Conservation (phyloP, 768 basidiomycete species). For the Amanita molliuscula region DNA sequence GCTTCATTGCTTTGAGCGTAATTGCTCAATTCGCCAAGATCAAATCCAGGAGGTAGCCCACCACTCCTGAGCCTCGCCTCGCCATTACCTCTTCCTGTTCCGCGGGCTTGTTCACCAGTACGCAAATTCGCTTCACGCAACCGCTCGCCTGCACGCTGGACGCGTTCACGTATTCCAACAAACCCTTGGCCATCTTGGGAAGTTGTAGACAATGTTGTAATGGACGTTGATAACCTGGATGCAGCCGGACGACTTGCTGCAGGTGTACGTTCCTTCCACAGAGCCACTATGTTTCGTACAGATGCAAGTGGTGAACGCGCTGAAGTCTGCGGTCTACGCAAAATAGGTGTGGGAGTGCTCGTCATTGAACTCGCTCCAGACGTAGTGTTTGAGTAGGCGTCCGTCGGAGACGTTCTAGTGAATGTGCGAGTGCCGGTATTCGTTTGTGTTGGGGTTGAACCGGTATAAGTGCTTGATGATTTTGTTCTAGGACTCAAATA, state of each 20-base stretch:
- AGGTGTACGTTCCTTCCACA: conserved; percentile 75
- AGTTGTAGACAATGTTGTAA: conserved; percentile 26
- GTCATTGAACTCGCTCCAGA: conserved; percentile 25
- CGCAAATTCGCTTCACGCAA: conserved; percentile 21
- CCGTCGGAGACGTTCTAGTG: conserved; percentile 18
- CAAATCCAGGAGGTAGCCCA: conserved; percentile 30
- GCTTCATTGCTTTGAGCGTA: conserved; percentile 41
- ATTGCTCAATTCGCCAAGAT: conserved; percentile 33
- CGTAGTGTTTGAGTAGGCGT: conserved; percentile 22
- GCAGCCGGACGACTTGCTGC: conserved; percentile 23
- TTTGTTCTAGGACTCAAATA: conserved; percentile 18
- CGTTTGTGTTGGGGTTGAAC: conserved; percentile 19
- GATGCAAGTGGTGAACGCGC: conserved; percentile 65
- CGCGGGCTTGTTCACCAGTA: conserved; percentile 10
- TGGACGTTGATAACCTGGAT: conserved; percentile 26
- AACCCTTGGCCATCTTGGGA: conserved; percentile 34
- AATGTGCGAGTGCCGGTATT: conserved; percentile 19
- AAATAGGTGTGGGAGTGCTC: conserved; percentile 37
- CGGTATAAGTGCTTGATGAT: conserved; percentile 32
- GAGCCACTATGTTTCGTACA: conserved; percentile 67
- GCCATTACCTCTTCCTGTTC: conserved; percentile 13
- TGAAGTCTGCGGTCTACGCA: conserved; percentile 54
- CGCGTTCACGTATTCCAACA: conserved; percentile 40
- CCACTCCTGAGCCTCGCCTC: conserved; percentile 21
- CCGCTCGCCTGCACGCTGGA: conserved; percentile 25